Conservation (phyloP, 2,329 filamentous ascomycete genomes). For the Colletotrichum echinochloae region DNA sequence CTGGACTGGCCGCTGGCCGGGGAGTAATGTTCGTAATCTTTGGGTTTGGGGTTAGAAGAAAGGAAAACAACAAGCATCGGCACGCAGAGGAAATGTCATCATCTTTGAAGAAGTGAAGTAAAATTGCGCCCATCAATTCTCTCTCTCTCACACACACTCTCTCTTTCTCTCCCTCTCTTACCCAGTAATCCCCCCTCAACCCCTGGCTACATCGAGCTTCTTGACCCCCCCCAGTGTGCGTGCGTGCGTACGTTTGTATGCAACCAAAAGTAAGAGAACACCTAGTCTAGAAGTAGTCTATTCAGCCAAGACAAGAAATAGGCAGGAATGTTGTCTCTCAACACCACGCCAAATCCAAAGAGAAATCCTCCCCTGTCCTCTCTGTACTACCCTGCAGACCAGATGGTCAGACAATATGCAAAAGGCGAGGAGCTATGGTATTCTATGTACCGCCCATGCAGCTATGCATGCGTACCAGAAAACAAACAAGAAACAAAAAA, state of each 20-base stretch:
- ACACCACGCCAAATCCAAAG: conserved; percentile 36
- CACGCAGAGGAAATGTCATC: conserved; percentile 16
- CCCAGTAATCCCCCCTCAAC: background rate
- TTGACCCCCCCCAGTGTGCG: conserved; percentile 6
- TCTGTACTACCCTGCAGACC: conserved; percentile 30
- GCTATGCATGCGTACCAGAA: conserved; percentile 15
- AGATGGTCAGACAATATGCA: conserved; percentile 16
- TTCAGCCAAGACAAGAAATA: conserved; percentile 30
- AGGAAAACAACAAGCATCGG: conserved; percentile 7
- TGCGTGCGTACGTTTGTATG: conserved; percentile 5
- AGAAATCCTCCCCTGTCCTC: background rate
- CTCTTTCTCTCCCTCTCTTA: background rate
- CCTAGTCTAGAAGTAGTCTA: conserved; percentile 23
- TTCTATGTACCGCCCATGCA: conserved; percentile 14
- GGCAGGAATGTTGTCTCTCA: conserved; percentile 41
- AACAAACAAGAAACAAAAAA: background rate
- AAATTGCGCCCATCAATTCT: conserved; percentile 13
- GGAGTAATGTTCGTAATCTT: conserved; percentile 6
- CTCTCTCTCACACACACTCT: background rate
- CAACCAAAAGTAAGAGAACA: conserved; percentile 4
- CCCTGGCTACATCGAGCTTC: background rate
- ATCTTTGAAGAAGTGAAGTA: background rate
- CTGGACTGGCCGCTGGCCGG: background rate
- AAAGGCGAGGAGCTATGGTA: conserved; percentile 16
- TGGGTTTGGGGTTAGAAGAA: background rate